Percentiles rank a stretch among this genome's conserved stretches.
Evolutionary conservation across 73 alveolate genomes (phyloP).

Genomic region (Tetrahymena borealis): DNA sequence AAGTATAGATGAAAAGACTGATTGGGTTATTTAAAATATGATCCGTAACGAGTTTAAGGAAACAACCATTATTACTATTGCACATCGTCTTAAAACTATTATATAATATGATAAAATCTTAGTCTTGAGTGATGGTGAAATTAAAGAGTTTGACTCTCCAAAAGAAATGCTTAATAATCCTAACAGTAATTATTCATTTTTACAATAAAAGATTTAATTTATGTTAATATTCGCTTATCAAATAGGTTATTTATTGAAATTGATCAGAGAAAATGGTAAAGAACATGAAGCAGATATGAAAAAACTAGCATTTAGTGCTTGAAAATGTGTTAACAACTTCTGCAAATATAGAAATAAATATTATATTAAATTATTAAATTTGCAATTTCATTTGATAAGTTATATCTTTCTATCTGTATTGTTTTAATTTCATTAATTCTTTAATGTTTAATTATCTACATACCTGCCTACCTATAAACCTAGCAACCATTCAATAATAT

Average conservation of each 20-base stretch:
- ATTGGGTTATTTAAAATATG: slow-evolving; percentile 67
- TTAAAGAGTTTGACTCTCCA: slow-evolving; percentile 82
- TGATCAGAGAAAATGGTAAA: not conserved
- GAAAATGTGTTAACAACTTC: not conserved
- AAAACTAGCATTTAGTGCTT: not conserved
- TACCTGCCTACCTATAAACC: too few relatives aligned
- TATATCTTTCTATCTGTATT: too few relatives aligned
- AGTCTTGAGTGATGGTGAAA: slow-evolving; percentile 76
- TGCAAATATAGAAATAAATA: too few relatives aligned
- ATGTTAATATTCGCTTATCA: not conserved
- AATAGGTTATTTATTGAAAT: not conserved
- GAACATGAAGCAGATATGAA: not conserved
- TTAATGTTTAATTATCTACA: too few relatives aligned
- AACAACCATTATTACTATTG: slow-evolving; percentile 84
- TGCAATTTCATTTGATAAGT: too few relatives aligned
- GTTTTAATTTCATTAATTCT: too few relatives aligned
- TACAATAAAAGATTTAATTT: not conserved
- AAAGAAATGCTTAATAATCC: slow-evolving; percentile 10
- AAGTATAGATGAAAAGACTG: slow-evolving; percentile 88
- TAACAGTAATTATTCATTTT: not conserved
- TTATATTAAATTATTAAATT: too few relatives aligned
- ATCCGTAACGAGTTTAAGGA: slow-evolving; percentile 66
- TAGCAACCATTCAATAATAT: too few relatives aligned
- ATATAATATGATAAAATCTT: slow-evolving; percentile 74
- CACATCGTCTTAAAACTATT: slow-evolving; percentile 89